phyloP scores from a whole-genome alignment of 2,329 filamentous ascomycete species.

The Hypoxylon sp. region DNA sequence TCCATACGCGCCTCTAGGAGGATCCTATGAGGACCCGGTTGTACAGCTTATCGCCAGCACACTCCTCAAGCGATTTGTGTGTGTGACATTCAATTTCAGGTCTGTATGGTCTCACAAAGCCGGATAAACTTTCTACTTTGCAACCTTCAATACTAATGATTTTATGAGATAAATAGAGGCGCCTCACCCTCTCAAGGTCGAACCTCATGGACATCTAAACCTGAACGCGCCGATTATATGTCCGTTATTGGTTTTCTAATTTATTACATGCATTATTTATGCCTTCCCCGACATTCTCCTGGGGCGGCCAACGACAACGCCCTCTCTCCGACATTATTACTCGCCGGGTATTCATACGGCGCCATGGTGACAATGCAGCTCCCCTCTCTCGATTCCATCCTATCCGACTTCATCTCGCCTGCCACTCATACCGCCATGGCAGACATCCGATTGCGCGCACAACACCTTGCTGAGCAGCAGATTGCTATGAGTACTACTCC shows the following conservation, averaged over 20 bases:
- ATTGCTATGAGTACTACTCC: conserved; percentile 62
- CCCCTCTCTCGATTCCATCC: conserved; percentile 72
- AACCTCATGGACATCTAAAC: conserved; percentile 89
- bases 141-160: background rate
- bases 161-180: conserved; percentile 70
- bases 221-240: conserved; percentile 86
- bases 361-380: conserved; percentile 84
- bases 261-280: conserved; percentile 77
- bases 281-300: conserved; percentile 57
- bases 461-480: conserved; percentile 76
- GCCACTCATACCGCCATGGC: conserved; percentile 70
- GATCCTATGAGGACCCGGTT: conserved; percentile 85
- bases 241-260: conserved; percentile 86
- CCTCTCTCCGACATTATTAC: conserved; percentile 56
- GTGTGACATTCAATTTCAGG: conserved; percentile 95
- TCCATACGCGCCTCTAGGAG: conserved; percentile 91
- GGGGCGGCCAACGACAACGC: conserved; percentile 15
- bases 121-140: background rate
- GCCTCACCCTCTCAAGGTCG: conserved; percentile 80
- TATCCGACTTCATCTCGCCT: conserved; percentile 71
- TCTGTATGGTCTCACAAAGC: conserved; percentile 19
- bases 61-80: conserved; percentile 79
- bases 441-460: conserved; percentile 79
- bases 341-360: conserved; percentile 93
- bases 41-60: conserved; percentile 76